Evolutionary conservation across 2,329 filamentous ascomycete genomes (phyloP).

Genomic region (Coniochaeta sp.): DNA sequence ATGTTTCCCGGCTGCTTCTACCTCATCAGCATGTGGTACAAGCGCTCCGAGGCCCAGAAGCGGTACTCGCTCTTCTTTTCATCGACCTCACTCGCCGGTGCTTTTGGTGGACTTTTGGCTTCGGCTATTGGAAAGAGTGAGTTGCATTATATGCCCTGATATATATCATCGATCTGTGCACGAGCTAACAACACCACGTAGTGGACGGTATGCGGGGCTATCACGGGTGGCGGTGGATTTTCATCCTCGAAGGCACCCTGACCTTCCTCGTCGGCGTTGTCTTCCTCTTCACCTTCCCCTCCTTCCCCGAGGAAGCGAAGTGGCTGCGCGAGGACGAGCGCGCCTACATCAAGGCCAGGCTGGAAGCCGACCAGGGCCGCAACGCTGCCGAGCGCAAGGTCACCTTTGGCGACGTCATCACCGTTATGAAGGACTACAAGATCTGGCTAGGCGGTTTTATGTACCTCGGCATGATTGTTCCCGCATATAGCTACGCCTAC

Average conservation of each 20-base stretch:
- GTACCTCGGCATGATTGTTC: constrained; percentile 75
- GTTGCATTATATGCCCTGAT: constrained; percentile 6
- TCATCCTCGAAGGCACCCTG: constrained; percentile 66
- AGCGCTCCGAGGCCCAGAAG: constrained; percentile 78
- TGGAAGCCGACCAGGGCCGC: constrained; percentile 61
- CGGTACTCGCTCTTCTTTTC: constrained; percentile 93
- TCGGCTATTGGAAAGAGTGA: constrained; percentile 74
- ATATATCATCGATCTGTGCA: neutral
- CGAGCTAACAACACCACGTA: constrained; percentile 4
- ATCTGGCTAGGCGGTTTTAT: constrained; percentile 69
- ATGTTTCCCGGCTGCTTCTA: constrained; percentile 73
- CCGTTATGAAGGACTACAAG: constrained; percentile 67
- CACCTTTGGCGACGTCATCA: constrained; percentile 48
- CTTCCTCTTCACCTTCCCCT: constrained; percentile 64
- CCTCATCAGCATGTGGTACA: constrained; percentile 74
- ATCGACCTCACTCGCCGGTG: constrained; percentile 69
- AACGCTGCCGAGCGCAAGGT: constrained; percentile 57
- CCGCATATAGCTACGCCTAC: constrained; percentile 72
- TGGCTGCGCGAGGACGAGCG: constrained; percentile 69
- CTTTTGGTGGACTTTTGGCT: constrained; percentile 81
- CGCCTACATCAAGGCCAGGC: constrained; percentile 55
- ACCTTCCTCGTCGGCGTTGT: constrained; percentile 54
- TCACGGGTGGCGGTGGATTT: constrained; percentile 73
- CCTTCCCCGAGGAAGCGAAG: constrained; percentile 45
- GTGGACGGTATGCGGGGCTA: constrained; percentile 65